Percentiles rank a stretch among this genome's conserved stretches.
phyloP scores from a whole-genome alignment of 2,329 filamentous ascomycete genomes.

The Ceratocystis alfenasii region DNA sequence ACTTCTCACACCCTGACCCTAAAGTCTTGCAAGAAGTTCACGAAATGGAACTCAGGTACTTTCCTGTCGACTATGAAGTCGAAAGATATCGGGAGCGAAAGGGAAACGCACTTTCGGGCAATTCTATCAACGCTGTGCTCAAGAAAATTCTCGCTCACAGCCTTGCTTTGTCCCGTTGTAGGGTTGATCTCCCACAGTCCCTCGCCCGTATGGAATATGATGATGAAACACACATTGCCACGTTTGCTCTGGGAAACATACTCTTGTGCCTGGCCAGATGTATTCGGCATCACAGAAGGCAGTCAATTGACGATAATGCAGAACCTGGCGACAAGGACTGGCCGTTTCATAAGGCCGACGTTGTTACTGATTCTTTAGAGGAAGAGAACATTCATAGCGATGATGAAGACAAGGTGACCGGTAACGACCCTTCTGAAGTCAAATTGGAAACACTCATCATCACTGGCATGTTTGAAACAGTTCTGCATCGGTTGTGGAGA shows the following conservation, averaged over 20 bases:
- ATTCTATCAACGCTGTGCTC: not conserved
- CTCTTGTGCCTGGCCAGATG: not conserved
- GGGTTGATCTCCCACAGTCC: not conserved
- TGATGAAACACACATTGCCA: not conserved
- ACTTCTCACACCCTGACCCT: too few species aligned
- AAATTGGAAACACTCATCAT: not conserved
- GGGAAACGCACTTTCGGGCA: not conserved
- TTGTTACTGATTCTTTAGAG: not conserved
- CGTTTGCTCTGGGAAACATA: not conserved
- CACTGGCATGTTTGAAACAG: not conserved
- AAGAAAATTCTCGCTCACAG: not conserved
- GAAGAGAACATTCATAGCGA: not conserved
- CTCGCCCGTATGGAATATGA: not conserved
- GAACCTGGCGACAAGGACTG: not conserved
- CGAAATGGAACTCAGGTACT: not conserved
- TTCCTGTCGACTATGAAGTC: not conserved
- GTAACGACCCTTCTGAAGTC: not conserved
- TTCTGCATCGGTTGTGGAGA: slow-evolving; percentile 32
- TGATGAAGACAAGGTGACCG: not conserved
- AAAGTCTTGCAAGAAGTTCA: too few species aligned
- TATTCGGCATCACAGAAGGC: not conserved
- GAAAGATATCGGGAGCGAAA: not conserved
- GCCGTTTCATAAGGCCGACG: not conserved
- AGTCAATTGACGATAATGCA: not conserved
- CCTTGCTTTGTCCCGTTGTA: not conserved